phyloP scores from a whole-genome alignment of 768 basidiomycete genomes.

The Collybia sordida region DNA sequence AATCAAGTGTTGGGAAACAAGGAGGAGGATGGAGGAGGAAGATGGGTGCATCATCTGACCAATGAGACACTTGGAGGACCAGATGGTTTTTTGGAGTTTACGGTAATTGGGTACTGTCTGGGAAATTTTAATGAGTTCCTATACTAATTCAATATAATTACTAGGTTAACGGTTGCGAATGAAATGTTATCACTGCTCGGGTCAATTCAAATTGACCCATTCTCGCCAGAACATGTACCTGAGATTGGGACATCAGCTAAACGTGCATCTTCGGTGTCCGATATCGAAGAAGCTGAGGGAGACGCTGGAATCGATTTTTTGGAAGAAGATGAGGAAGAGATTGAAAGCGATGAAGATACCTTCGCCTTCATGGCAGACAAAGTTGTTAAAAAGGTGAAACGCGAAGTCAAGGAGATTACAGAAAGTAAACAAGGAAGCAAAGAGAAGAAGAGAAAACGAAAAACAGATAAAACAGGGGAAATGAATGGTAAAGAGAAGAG shows the following conservation, averaged over 20 bases:
- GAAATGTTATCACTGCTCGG: conserved; percentile 91
- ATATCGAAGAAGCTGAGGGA: conserved; percentile 19
- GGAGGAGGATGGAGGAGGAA: conserved; percentile 53
- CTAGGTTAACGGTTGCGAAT: conserved; percentile 84
- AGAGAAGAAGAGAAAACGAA: conserved; percentile 19
- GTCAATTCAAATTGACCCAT: conserved; percentile 76
- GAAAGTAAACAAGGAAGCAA: conserved; percentile 11
- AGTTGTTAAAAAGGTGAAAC: conserved; percentile 18
- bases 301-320: conserved; percentile 12
- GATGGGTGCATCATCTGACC: conserved; percentile 78
- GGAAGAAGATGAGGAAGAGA: conserved; percentile 19
- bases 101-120: conserved; percentile 77
- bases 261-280: conserved; percentile 13
- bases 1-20: conserved; percentile 20
- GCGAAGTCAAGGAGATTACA: conserved; percentile 21
- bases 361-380: conserved; percentile 24
- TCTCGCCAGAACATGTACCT: conserved; percentile 58
- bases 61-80: conserved; percentile 67
- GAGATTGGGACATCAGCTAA: conserved; percentile 13
- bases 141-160: conserved; percentile 8
- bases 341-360: conserved; percentile 25
- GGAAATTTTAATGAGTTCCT: not conserved
- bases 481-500: conserved; percentile 12
- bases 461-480: conserved; percentile 8
- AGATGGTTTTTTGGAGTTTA: conserved; percentile 73